These are phyloP conservation scores for Colletotrichum gloeosporioides DNA, from an alignment of 2,329 filamentous ascomycete species.

Conservation along the genomic window DNA sequence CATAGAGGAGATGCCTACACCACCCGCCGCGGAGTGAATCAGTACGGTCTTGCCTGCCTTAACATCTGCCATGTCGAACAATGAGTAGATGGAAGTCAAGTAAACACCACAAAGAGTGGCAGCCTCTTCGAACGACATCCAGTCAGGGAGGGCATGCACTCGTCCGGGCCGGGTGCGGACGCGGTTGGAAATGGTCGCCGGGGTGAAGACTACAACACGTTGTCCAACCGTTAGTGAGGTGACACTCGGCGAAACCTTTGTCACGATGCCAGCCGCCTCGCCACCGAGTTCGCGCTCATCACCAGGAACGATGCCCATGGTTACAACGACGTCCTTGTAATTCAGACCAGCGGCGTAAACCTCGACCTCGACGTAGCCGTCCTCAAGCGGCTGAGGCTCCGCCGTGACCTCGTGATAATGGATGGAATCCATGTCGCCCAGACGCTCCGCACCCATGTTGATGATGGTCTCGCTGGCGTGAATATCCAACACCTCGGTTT, in stretches of 20 bases:
- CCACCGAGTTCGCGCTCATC: not conserved
- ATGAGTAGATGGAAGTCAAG: slow-evolving; percentile 31
- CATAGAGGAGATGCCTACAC: not conserved
- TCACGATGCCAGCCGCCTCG: not conserved
- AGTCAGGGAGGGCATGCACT: slow-evolving; percentile 8
- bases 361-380: not conserved
- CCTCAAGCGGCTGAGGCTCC: not conserved
- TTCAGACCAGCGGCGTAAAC: not conserved
- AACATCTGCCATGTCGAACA: slow-evolving; percentile 24
- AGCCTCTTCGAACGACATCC: slow-evolving; percentile 25
- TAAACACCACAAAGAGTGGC: slow-evolving; percentile 33
- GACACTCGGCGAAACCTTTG: not conserved
- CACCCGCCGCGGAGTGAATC: not conserved
- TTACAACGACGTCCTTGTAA: not conserved
- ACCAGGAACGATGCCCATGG: not conserved
- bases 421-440: not conserved
- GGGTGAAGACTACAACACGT: not conserved
- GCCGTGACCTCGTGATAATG: not conserved
- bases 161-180: slow-evolving; percentile 23
- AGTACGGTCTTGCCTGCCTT: slow-evolving; percentile 15
- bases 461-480: not conserved
- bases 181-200: slow-evolving; percentile 25
- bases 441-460: not conserved
- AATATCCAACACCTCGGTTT: not conserved
- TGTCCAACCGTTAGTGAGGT: not conserved